These are phyloP conservation scores for Crinitomyces ghanaensis DNA, from an alignment of 805 yeast genomes.

Conservation along the genomic window DNA sequence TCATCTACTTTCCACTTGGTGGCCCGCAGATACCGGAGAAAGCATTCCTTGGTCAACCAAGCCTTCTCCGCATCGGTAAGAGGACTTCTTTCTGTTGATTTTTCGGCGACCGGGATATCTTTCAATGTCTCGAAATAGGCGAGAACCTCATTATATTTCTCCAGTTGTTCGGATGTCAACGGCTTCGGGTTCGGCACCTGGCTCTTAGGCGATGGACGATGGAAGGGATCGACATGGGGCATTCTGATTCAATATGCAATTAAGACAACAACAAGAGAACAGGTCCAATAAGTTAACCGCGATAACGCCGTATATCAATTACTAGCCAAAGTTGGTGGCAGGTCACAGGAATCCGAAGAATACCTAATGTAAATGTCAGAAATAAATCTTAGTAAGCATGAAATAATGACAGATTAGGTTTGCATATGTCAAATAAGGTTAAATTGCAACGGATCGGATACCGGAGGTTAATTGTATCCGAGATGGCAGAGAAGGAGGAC, in stretches of 20 bases:
- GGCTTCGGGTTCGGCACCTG: constrained; percentile 38
- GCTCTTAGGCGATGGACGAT: constrained; percentile 38
- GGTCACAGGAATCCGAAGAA: too few relatives aligned
- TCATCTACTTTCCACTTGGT: constrained; percentile 76
- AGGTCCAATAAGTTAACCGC: not conserved
- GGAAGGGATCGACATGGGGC: constrained; percentile 39
- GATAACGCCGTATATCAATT: too few relatives aligned
- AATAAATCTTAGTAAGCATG: too few relatives aligned
- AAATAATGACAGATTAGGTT: too few relatives aligned
- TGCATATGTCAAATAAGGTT: too few relatives aligned
- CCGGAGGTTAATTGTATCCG: too few relatives aligned
- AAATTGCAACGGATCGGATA: too few relatives aligned
- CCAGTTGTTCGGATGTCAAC: constrained; percentile 43
- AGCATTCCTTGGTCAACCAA: constrained; percentile 90
- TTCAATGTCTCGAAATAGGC: constrained; percentile 44
- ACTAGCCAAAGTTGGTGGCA: too few relatives aligned
- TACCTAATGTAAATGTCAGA: too few relatives aligned
- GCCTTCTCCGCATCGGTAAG: constrained; percentile 54
- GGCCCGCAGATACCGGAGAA: constrained; percentile 82
- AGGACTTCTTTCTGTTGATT: constrained; percentile 27
- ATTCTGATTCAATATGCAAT: constrained; percentile 4
- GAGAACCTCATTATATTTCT: constrained; percentile 52
- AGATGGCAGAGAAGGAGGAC: too few relatives aligned
- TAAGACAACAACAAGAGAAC: too few relatives aligned
- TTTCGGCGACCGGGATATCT: constrained; percentile 38